Evolutionary conservation across 2,329 filamentous ascomycete genomes (phyloP).

Genomic region (Pseudogymnoascus sp.): DNA sequence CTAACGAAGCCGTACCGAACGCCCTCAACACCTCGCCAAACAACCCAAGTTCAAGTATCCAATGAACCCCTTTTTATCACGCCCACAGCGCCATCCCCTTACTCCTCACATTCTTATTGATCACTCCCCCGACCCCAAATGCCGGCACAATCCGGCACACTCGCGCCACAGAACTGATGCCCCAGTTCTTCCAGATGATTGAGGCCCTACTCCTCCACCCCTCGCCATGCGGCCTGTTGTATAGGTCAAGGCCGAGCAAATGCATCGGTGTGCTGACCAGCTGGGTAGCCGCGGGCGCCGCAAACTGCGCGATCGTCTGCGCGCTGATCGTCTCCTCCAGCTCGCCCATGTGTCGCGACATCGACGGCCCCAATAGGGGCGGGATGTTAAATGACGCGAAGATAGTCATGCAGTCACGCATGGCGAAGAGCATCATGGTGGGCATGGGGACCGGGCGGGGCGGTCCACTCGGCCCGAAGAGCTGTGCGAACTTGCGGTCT

Average conservation of each 20-base stretch:
- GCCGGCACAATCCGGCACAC: conserved; percentile 83
- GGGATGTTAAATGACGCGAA: conserved; percentile 91
- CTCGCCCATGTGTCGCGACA: conserved; percentile 49
- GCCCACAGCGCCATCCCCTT: conserved; percentile 59
- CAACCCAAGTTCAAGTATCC: background rate
- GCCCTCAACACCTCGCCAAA: conserved; percentile 1
- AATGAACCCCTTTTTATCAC: background rate
- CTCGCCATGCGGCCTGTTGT: conserved; percentile 49
- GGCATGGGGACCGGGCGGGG: conserved; percentile 56
- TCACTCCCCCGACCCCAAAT: conserved; percentile 81
- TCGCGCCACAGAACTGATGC: conserved; percentile 63
- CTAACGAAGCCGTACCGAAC: background rate
- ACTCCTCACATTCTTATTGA: conserved; percentile 66
- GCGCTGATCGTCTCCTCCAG: conserved; percentile 45
- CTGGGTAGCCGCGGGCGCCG: conserved; percentile 73
- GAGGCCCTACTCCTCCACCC: conserved; percentile 54
- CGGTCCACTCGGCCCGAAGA: conserved; percentile 62
- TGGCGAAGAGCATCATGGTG: conserved; percentile 71
- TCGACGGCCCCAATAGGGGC: conserved; percentile 62
- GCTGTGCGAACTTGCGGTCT: conserved; percentile 73
- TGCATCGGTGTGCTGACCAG: conserved; percentile 76
- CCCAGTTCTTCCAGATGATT: conserved; percentile 69
- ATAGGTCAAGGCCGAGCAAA: conserved; percentile 76
- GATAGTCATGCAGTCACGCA: conserved; percentile 80
- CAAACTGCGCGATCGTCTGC: conserved; percentile 67